Conservation (phyloP, 257 asterid genomes). For the Ballota nigra region DNA sequence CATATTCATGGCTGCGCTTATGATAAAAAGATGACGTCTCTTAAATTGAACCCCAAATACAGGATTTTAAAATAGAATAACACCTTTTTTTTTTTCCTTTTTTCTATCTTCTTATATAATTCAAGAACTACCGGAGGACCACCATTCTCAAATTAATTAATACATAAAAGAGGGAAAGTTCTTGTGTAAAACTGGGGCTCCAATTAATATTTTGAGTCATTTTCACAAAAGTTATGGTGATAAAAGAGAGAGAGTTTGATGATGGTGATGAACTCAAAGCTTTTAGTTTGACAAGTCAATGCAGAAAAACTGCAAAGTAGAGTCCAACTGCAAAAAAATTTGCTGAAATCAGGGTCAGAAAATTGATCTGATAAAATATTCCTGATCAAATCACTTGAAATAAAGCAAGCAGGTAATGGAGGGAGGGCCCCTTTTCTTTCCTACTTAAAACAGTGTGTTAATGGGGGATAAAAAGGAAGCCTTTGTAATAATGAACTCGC, state of each 20-base stretch:
- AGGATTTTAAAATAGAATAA: not conserved
- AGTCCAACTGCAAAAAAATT: slow-evolving; percentile 12
- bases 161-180: not conserved
- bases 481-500: slow-evolving; percentile 65
- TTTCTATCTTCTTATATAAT: not conserved
- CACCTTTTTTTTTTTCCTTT: not conserved
- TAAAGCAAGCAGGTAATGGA: slow-evolving; percentile 21
- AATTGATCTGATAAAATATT: slow-evolving; percentile 17
- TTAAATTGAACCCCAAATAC: not conserved
- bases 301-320: slow-evolving; percentile 28
- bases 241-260: not conserved
- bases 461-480: slow-evolving; percentile 30
- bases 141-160: too few species aligned
- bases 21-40: not conserved
- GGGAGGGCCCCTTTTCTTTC: slow-evolving; percentile 46
- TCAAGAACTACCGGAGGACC: not conserved
- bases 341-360: slow-evolving; percentile 21
- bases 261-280: not conserved
- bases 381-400: slow-evolving; percentile 25
- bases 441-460: slow-evolving; percentile 38
- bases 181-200: not conserved
- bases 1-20: slow-evolving; percentile 15
- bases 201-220: not conserved
- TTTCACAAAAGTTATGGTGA: not conserved
- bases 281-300: slow-evolving; percentile 30